Base-by-base conservation (phyloP, 1,284 basidiomycete species). In the Coriolopsis trogii region DNA sequence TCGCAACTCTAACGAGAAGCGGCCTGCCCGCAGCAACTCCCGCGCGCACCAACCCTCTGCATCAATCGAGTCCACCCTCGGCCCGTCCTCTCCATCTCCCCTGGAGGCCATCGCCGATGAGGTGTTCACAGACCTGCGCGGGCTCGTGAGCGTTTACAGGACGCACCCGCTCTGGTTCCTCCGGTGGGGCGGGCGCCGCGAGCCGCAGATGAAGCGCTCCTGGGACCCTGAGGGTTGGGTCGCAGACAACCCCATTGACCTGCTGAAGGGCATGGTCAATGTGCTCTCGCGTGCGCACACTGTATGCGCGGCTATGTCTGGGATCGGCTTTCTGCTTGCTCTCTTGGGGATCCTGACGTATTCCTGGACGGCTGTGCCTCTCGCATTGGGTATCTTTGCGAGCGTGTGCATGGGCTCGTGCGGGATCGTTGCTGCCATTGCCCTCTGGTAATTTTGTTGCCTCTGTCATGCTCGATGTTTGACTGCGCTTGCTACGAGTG, bases 261-360 rank as follows among this genome's bases (percentile, higher is more conserved):
- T 53, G 51, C 51, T 60, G 15, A 52, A 63, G 38, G 62, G 65
- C 21, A 68, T 71, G 23, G 59, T 69, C 18, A 53, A 50, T 31
- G 49, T 73, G 31, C 65, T 75, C 15, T 56, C 63, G 45, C 63
- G 65, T 12, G 69, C 67, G 40, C 70, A 73, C 42, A 55, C 53
- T 0, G 51, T 71, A n/a, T 70, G 70, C 47, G 64, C 68, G 38
- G 43, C 51, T 26, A 66, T 73, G 53, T 46, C 64, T 10, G 52
- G 60, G 21, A 33, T 67, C 3, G 73, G 73, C 1, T 74, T 73
- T 58, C 20, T 69, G 9, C 62, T 74, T 21, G 67, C 64, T 9
- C 48, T 71, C 33, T 48, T 65, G 0, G 73, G 72, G 9, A 62
- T 73, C 16, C 29, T 73, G 28, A 64, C 67, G 30, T 73, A 63